These are phyloP conservation scores for Penicillium odoratum DNA, from an alignment of 495 filamentous ascomycete genomes.

Conservation along the genomic window DNA sequence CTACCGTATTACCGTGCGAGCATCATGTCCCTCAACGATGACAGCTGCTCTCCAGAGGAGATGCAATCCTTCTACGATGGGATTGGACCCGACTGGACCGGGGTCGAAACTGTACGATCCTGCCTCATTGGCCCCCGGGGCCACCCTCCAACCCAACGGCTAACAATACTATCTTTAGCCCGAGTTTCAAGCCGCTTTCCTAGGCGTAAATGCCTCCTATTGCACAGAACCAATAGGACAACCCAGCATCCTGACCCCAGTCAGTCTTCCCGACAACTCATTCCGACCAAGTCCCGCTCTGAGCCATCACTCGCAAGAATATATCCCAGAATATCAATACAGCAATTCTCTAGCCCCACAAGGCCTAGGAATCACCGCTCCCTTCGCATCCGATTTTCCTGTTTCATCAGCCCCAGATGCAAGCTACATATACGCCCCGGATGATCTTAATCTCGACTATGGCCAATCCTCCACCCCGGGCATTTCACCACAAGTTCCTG, in stretches of 20 bases:
- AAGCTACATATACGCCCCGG: slow-evolving; percentile 27
- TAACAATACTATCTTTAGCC: slow-evolving; percentile 18
- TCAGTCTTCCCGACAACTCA: slow-evolving; percentile 43
- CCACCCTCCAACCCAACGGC: neutral
- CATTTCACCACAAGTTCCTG: slow-evolving; percentile 25
- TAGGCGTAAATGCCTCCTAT: slow-evolving; percentile 33
- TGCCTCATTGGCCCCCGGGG: slow-evolving; percentile 1
- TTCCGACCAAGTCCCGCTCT: slow-evolving; percentile 40
- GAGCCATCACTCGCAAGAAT: slow-evolving; percentile 41
- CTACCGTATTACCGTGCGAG: slow-evolving; percentile 9
- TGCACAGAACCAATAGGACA: slow-evolving; percentile 34
- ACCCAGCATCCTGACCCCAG: slow-evolving; percentile 36
- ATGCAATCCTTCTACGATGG: slow-evolving; percentile 33
- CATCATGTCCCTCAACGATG: slow-evolving; percentile 24
- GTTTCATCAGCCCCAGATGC: slow-evolving; percentile 24
- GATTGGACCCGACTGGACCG: slow-evolving; percentile 33
- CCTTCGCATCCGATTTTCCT: slow-evolving; percentile 38
- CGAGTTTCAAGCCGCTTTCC: slow-evolving; percentile 29
- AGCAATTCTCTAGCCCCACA: slow-evolving; percentile 30
- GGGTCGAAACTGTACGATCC: slow-evolving; percentile 35
- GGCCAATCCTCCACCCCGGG: slow-evolving; percentile 19
- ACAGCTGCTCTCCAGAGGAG: slow-evolving; percentile 26
- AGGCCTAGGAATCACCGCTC: slow-evolving; percentile 41
- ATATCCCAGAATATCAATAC: slow-evolving; percentile 35
- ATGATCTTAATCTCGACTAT: slow-evolving; percentile 18